phyloP scores from a whole-genome alignment of 2,329 filamentous ascomycete species.

The Colletotrichum destructivum region DNA sequence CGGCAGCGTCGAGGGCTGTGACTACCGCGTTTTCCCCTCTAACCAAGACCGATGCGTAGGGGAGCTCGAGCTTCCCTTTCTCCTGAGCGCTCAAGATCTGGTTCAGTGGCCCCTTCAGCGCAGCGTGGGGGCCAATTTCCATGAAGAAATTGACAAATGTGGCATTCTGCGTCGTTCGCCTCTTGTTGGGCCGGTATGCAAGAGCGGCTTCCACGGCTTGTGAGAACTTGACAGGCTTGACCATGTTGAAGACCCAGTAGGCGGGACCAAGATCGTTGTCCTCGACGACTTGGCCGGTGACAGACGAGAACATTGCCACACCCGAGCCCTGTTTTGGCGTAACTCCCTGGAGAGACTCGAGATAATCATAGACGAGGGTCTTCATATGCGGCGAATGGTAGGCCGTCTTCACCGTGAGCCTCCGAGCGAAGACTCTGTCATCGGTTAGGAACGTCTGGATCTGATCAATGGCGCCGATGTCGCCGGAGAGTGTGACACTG shows the following conservation, averaged over 20 bases:
- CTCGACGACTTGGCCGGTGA: too few relatives aligned
- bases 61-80: conserved; percentile 47
- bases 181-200: too few relatives aligned
- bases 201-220: too few relatives aligned
- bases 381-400: conserved; percentile 51
- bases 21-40: conserved; percentile 1
- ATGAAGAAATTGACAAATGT: not conserved
- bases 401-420: conserved; percentile 49
- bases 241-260: too few relatives aligned
- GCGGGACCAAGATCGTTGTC: too few relatives aligned
- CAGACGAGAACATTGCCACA: too few relatives aligned
- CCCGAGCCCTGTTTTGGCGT: too few relatives aligned
- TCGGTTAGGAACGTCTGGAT: not conserved
- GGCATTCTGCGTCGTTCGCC: too few relatives aligned
- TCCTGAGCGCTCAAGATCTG: conserved; percentile 28
- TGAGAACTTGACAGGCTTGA: too few relatives aligned
- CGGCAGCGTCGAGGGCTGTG: not conserved
- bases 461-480: not conserved
- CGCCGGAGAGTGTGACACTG: not conserved
- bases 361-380: not conserved
- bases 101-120: conserved; percentile 23
- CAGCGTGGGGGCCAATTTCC: conserved; percentile 32
- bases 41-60: conserved; percentile 10
- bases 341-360: too few relatives aligned
- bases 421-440: conserved; percentile 14